Base-by-base conservation (phyloP, 257 asterid species). In the Przewalskia tangutica region DNA sequence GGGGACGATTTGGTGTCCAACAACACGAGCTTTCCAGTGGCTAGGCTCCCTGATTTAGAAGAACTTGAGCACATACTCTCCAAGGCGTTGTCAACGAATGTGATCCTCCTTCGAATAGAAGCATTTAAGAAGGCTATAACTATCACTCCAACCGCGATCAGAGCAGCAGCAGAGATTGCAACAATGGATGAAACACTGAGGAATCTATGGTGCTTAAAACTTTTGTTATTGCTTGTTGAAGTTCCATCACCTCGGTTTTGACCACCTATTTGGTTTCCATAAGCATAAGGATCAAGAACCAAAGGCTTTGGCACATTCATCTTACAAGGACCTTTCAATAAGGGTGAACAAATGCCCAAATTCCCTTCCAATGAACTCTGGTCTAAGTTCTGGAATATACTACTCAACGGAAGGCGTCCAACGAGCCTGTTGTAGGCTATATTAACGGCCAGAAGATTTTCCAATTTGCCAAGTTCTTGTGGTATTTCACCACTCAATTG, bases 51-150 rank as follows among this genome's bases (percentile, higher is more conserved):
- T 0, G 99, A 95, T 60, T 88, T 87, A 0, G 95, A 89, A 12
- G 99, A 94, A 85, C 94, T 94, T 2, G 99, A 90, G 85, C 95
- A 92, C 98, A 90, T 93, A 83, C 99, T 95, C 50, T 95, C 99
- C 85, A 91, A 64, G 4, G 95, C 94, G 3, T 81, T 90, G 12
- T 93, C 97, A 3, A 94, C 86, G 7, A 93, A 91, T 0, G 91
- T 83, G 2, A 91, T 84, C 82, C 88, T 88, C 77, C 92, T 88
- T 78, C 97, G 85, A 11, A 92, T 94, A 7, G 92, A 89, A n/a
- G 93, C 97, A 18, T 94, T 96, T 64, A 94, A 83, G 56, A 96
- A 56, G 78, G 82, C 88, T 77, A 96, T 89, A 56, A 89, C 80
- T 82, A 91, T 75, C 20, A 96, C 97, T 46, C 99, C 99, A 12